Evolutionary conservation across 139 green algal genomes (phyloP).

Genomic region (Micractinium conductrix): DNA sequence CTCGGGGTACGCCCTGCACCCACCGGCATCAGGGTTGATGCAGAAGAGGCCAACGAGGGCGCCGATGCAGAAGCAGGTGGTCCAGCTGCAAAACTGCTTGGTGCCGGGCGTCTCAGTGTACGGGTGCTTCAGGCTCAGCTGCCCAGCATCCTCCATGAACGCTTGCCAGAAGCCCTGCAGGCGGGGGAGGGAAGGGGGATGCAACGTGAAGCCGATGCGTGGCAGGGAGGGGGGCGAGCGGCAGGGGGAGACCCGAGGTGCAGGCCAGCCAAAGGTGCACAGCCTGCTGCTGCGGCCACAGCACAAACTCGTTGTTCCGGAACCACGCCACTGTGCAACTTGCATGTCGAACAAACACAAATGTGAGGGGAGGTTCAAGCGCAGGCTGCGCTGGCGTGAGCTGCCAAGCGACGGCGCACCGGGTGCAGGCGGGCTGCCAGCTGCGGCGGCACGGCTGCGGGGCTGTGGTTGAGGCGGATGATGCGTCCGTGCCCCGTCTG

Average conservation of each 20-base stretch:
- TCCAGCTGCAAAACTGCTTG: constrained; percentile 35
- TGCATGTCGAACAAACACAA: too few species aligned
- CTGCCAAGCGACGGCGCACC: neutral
- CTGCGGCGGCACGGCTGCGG: constrained; percentile 33
- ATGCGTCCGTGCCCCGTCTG: constrained; percentile 18
- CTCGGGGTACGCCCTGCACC: too few species aligned
- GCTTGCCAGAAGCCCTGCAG: constrained; percentile 25
- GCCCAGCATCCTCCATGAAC: constrained; percentile 32
- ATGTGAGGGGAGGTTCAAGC: too few species aligned
- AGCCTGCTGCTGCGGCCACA: too few species aligned
- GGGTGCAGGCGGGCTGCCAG: constrained; percentile 32
- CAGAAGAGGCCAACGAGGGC: constrained; percentile 44
- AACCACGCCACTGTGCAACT: too few species aligned
- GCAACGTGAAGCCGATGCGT: too few species aligned
- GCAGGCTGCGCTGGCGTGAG: too few species aligned
- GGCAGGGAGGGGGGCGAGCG: too few species aligned
- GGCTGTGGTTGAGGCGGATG: constrained; percentile 47
- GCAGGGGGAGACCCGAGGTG: neutral
- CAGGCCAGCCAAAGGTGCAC: neutral
- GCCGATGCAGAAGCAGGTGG: constrained; percentile 31
- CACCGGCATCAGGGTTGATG: constrained; percentile 15
- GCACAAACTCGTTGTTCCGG: too few species aligned
- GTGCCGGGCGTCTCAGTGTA: constrained; percentile 27
- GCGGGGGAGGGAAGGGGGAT: too few species aligned
- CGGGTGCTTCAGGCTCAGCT: constrained; percentile 41